A percentile compares a stretch with the other conserved stretches of the same genome.
phyloP scores from a whole-genome alignment of 345 rosid genomes.

The Ceriops tagal region DNA sequence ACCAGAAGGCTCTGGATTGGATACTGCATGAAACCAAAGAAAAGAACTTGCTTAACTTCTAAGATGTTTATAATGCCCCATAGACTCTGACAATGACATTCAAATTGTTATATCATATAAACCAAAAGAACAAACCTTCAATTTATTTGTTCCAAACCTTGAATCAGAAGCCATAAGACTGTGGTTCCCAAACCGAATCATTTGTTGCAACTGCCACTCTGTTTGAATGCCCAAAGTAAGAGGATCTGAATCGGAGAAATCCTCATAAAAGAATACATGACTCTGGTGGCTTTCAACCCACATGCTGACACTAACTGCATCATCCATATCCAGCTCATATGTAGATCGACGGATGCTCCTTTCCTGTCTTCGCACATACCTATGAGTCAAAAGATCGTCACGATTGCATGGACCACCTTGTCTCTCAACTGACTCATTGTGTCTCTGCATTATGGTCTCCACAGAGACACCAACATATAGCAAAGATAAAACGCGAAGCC shows the following conservation, averaged over 20 bases:
- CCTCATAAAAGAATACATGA: conserved; percentile 68
- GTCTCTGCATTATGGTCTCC: conserved; percentile 95
- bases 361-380: conserved; percentile 88
- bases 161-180: conserved; percentile 86
- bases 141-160: conserved; percentile 83
- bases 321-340: conserved; percentile 75
- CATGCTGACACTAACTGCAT: conserved; percentile 62
- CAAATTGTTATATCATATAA: conserved; percentile 1
- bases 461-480: conserved; percentile 89
- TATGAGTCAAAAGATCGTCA: conserved; percentile 86
- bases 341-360: conserved; percentile 83
- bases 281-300: conserved; percentile 91
- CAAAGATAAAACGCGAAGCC: conserved; percentile 80
- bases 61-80: conserved; percentile 7
- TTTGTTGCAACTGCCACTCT: conserved; percentile 98
- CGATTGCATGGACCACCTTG: conserved; percentile 86
- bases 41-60: conserved; percentile 30
- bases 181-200: conserved; percentile 88
- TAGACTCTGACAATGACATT: conserved; percentile 5
- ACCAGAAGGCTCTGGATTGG: conserved; percentile 83
- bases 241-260: conserved; percentile 69
- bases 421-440: conserved; percentile 85
- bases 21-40: conserved; percentile 47
- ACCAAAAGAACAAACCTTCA: conserved; percentile 59
- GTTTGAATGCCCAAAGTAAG: conserved; percentile 85